Percentiles rank a stretch among this genome's conserved stretches.
phyloP scores from a whole-genome alignment of 169 alveolate genomes.

The Theileria orientalis region DNA sequence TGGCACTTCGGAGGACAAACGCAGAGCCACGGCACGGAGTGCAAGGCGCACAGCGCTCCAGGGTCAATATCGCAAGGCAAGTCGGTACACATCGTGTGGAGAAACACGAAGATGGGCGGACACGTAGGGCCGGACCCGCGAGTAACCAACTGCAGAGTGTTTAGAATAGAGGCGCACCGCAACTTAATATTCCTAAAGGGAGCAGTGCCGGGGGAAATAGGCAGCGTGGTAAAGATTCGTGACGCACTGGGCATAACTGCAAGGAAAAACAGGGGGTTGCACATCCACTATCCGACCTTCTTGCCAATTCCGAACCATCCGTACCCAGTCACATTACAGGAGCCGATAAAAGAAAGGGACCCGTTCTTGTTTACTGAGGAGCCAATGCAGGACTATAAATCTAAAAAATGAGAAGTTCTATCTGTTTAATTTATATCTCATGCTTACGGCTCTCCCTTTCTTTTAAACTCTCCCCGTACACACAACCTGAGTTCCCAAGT shows the following conservation, averaged over 20 bases:
- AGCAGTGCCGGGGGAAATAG: constrained; percentile 74
- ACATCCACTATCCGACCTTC: constrained; percentile 81
- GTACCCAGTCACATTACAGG: constrained; percentile 66
- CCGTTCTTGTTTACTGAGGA: constrained; percentile 63
- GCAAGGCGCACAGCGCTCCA: constrained; percentile 82
- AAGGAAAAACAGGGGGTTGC: constrained; percentile 70
- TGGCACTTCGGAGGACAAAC: constrained; percentile 84
- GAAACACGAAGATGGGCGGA: constrained; percentile 85
- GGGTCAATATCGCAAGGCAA: constrained; percentile 84
- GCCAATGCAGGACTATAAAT: constrained; percentile 59
- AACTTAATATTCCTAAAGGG: constrained; percentile 82
- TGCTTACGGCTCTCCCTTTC: constrained; percentile 1
- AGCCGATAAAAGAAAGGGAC: constrained; percentile 57
- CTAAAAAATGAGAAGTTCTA: not conserved
- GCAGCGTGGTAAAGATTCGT: constrained; percentile 78
- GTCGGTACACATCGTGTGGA: constrained; percentile 79
- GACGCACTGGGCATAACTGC: constrained; percentile 84
- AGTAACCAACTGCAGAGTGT: constrained; percentile 78
- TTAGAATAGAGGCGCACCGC: constrained; percentile 78
- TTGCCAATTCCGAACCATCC: constrained; percentile 60
- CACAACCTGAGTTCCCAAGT: not conserved
- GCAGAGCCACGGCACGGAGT: constrained; percentile 82
- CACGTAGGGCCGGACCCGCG: constrained; percentile 85
- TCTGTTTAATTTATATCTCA: not conserved
- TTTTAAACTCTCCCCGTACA: not conserved